A percentile compares a stretch with the other conserved stretches of the same genome.
phyloP scores from a whole-genome alignment of 257 asterid genomes.

The Lithospermum erythrorhizon region DNA sequence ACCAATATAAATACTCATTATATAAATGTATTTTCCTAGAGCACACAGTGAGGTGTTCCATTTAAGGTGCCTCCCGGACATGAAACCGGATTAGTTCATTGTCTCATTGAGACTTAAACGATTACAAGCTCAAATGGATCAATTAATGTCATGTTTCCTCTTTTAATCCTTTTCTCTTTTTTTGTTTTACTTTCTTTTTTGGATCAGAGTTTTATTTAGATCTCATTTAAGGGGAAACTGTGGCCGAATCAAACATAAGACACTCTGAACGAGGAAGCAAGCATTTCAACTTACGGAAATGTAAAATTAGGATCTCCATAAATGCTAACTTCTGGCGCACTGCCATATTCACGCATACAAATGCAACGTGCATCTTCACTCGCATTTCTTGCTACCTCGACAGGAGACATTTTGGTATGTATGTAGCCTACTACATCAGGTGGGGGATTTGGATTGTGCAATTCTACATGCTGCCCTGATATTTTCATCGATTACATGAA shows the following conservation, averaged over 20 bases:
- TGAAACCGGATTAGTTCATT: not conserved
- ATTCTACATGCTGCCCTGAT: conserved; percentile 94
- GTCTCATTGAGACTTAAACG: not conserved
- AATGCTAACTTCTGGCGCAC: conserved; percentile 70
- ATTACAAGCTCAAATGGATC: not conserved
- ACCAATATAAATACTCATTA: no score
- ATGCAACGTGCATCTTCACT: conserved; percentile 81
- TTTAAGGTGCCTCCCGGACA: no score
- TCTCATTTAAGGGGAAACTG: no score
- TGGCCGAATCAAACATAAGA: not conserved
- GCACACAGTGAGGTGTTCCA: no score
- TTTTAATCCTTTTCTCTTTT: no score
- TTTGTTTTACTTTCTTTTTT: no score
- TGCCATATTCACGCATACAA: conserved; percentile 76
- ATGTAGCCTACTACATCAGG: conserved; percentile 83
- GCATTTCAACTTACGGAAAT: conserved; percentile 52
- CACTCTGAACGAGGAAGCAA: not conserved
- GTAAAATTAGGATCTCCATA: conserved; percentile 82
- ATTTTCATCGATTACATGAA: conserved; percentile 8
- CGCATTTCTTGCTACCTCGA: conserved; percentile 70
- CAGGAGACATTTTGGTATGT: conserved; percentile 87
- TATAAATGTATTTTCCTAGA: no score
- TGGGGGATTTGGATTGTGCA: conserved; percentile 82
- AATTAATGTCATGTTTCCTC: not conserved
- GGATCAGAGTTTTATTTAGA: no score